A percentile compares a stretch with the other conserved stretches of the same genome.
These are phyloP conservation scores for Dacryopinax spathularia DNA, from an alignment of 768 basidiomycete species.

Conservation along the genomic window DNA sequence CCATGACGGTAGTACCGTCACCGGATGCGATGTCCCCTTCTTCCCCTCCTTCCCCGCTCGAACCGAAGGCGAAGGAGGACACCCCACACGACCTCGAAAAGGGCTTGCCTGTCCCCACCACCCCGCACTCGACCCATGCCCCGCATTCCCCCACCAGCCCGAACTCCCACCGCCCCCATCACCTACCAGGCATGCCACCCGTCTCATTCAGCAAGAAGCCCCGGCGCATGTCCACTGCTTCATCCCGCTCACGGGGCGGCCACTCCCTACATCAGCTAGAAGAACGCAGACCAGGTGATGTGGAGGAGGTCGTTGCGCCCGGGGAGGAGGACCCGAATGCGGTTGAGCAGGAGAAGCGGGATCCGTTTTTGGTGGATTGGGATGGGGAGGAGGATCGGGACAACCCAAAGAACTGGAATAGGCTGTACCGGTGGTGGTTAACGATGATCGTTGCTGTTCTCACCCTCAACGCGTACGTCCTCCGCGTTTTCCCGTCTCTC, in stretches of 20 bases:
- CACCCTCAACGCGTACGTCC: constrained; percentile 1
- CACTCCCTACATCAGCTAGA: neutral
- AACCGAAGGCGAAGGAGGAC: neutral
- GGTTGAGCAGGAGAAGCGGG: neutral
- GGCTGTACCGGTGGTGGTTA: constrained; percentile 1
- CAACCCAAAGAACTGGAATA: constrained; percentile 7
- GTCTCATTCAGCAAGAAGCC: neutral
- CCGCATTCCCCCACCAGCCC: neutral
- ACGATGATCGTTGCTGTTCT: neutral
- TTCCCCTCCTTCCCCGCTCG: neutral
- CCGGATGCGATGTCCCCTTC: neutral
- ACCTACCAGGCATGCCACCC: neutral
- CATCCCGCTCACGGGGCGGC: neutral
- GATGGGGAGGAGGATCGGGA: neutral
- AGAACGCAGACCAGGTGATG: neutral
- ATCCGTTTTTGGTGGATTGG: neutral
- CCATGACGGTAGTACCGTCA: neutral
- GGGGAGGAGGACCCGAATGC: neutral
- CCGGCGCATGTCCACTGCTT: neutral
- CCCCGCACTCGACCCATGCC: neutral
- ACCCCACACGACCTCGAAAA: neutral
- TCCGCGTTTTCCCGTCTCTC: neutral
- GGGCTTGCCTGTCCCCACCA: neutral
- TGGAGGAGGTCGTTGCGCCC: neutral
- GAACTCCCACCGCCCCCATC: neutral